A percentile compares a stretch with the other conserved stretches of the same genome.
These are phyloP conservation scores for Begonia loranthoides DNA, from an alignment of 306 rosid species.

Conservation along the genomic window DNA sequence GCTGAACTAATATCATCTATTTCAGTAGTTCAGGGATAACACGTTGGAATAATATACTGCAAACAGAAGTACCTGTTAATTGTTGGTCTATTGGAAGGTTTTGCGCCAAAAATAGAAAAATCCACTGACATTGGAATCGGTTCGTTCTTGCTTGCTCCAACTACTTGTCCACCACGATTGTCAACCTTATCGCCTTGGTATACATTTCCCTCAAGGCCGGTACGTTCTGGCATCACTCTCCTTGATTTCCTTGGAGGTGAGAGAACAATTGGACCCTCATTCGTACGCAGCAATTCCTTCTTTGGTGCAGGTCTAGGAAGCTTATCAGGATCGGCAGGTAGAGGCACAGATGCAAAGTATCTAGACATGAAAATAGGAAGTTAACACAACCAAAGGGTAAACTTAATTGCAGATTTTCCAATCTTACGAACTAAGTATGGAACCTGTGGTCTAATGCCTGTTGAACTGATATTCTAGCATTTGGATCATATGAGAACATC, in stretches of 20 bases:
- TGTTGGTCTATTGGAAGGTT: conserved; percentile 92
- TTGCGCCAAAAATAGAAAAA: conserved; percentile 78
- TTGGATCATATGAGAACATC: conserved; percentile 97
- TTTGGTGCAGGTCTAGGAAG: conserved; percentile 97
- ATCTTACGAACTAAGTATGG: conserved; percentile 9
- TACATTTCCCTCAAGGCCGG: conserved; percentile 53
- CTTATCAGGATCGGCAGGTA: conserved; percentile 68
- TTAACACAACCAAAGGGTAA: not conserved
- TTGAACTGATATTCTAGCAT: conserved; percentile 67
- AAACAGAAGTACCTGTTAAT: conserved; percentile 55
- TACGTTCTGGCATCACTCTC: conserved; percentile 87
- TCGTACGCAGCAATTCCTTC: conserved; percentile 37
- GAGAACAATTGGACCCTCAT: conserved; percentile 74
- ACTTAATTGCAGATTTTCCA: not conserved
- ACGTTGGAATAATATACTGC: too few relatives aligned
- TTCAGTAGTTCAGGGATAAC: too few relatives aligned
- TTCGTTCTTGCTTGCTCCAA: conserved; percentile 60
- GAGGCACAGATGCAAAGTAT: conserved; percentile 76
- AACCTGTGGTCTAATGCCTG: conserved; percentile 95
- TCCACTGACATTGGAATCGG: conserved; percentile 62
- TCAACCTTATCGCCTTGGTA: conserved; percentile 35
- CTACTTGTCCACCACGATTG: conserved; percentile 36
- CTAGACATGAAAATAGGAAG: conserved; percentile 23
- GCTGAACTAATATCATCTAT: too few relatives aligned
- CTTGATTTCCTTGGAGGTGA: conserved; percentile 93